phyloP scores from a whole-genome alignment of 768 basidiomycete genomes.

The Suillus placidus region DNA sequence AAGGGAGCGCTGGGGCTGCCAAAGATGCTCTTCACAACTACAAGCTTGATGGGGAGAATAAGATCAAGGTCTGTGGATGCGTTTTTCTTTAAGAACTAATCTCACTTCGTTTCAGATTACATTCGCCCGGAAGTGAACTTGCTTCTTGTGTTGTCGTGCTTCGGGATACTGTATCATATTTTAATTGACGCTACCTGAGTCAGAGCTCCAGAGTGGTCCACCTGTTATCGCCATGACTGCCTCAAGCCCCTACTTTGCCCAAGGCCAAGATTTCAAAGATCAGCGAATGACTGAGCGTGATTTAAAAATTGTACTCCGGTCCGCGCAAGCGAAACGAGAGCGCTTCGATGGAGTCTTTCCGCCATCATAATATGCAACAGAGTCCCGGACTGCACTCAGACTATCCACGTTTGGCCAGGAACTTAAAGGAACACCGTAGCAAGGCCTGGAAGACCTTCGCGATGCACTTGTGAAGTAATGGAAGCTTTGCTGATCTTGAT shows the following conservation, averaged over 20 bases:
- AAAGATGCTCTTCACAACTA: constrained; percentile 98
- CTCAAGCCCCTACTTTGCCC: not conserved
- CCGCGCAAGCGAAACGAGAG: not conserved
- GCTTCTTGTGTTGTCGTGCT: constrained; percentile 29
- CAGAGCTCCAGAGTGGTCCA: constrained; percentile 9
- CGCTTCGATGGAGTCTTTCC: not conserved
- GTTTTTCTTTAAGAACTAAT: constrained; percentile 10
- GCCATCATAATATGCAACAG: not conserved
- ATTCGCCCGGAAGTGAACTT: constrained; percentile 67
- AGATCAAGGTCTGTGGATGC: constrained; percentile 78
- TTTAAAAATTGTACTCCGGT: constrained; percentile 6
- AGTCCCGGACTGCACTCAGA: not conserved
- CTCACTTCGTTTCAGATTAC: constrained; percentile 53
- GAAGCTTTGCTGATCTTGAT: not conserved
- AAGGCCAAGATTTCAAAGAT: not conserved
- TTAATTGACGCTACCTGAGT: constrained; percentile 13
- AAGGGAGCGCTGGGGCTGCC: constrained; percentile 84
- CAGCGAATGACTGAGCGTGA: constrained; percentile 1
- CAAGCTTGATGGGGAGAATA: constrained; percentile 96
- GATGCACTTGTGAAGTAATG: not conserved
- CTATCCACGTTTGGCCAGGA: not conserved
- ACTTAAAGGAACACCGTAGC: not conserved
- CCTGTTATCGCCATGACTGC: constrained; percentile 21
- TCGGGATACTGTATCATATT: constrained; percentile 34
- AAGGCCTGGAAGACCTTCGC: not conserved